phyloP scores from a whole-genome alignment of 1,284 basidiomycete genomes.

The Athelia psychrophila region DNA sequence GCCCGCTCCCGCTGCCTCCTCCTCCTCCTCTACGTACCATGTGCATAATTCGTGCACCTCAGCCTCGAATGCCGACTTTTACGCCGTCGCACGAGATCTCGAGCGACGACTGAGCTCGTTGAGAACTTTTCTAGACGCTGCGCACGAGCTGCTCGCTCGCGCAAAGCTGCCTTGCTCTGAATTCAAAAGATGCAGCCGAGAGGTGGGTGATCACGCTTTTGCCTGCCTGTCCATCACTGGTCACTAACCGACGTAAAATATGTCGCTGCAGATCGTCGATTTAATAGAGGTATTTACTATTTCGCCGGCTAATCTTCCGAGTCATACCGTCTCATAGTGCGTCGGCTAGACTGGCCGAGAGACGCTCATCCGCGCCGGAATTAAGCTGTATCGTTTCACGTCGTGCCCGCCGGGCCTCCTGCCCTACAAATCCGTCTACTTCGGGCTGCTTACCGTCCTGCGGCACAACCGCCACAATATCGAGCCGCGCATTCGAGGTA shows the following conservation, averaged over 20 bases:
- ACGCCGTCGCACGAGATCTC: not conserved
- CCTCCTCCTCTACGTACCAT: not conserved
- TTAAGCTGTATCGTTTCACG: not conserved
- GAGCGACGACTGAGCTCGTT: not conserved
- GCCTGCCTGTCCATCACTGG: not conserved
- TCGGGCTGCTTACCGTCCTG: not conserved
- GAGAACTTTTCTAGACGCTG: not conserved
- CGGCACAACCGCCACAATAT: not conserved
- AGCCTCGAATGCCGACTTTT: not conserved
- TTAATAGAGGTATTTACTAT: not conserved
- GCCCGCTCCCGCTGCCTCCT: too few relatives aligned
- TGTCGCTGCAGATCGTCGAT: not conserved
- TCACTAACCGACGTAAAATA: not conserved
- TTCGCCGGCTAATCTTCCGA: not conserved
- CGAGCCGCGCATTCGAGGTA: not conserved
- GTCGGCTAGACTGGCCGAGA: not conserved
- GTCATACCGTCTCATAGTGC: not conserved
- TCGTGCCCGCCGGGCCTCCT: not conserved
- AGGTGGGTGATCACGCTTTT: not conserved
- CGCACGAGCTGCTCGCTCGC: not conserved
- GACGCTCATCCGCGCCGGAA: not conserved
- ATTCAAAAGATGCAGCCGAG: not conserved
- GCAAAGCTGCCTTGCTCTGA: not conserved
- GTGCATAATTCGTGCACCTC: not conserved
- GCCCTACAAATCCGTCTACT: conserved; percentile 1